These are phyloP conservation scores for Colletotrichum sp. DNA, from an alignment of 2,329 filamentous ascomycete genomes.

Conservation along the genomic window DNA sequence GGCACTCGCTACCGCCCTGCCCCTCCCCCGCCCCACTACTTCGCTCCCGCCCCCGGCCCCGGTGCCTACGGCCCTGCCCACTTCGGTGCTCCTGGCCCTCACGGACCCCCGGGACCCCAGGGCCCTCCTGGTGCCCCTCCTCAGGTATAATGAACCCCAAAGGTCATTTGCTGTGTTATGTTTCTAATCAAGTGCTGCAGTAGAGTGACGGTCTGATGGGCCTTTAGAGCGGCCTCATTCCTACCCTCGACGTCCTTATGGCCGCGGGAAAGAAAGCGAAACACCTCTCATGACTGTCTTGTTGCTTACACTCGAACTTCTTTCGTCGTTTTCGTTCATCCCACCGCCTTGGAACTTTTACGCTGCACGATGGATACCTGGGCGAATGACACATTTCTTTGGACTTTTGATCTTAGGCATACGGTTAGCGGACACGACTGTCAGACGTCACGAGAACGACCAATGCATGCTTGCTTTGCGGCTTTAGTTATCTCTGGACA, in stretches of 20 bases:
- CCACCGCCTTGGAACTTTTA: conserved; percentile 19
- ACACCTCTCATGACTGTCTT: conserved; percentile 5
- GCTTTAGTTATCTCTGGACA: conserved; percentile 12
- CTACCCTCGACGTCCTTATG: background rate
- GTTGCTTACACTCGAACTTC: conserved; percentile 6
- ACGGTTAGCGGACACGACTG: conserved; percentile 23
- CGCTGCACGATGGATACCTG: conserved; percentile 22
- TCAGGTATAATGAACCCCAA: background rate
- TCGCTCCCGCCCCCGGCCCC: conserved; percentile 39
- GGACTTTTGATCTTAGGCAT: conserved; percentile 24
- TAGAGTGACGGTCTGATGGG: conserved; percentile 9
- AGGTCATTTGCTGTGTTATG: background rate
- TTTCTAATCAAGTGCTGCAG: background rate
- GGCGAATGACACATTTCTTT: conserved; percentile 21
- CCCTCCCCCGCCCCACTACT: conserved; percentile 62
- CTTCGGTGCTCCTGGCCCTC: conserved; percentile 52
- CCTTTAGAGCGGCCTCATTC: background rate
- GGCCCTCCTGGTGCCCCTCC: conserved; percentile 41
- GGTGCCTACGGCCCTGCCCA: conserved; percentile 52
- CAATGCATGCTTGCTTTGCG: conserved; percentile 18
- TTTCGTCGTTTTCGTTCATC: conserved; percentile 8
- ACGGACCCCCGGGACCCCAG: conserved; percentile 42
- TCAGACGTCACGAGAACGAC: conserved; percentile 22
- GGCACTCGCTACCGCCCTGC: too few species aligned
- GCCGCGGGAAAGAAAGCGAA: background rate